Evolutionary conservation across 2,329 filamentous ascomycete species (phyloP).

Genomic region (Arthrobotrys pseudoclavata): DNA sequence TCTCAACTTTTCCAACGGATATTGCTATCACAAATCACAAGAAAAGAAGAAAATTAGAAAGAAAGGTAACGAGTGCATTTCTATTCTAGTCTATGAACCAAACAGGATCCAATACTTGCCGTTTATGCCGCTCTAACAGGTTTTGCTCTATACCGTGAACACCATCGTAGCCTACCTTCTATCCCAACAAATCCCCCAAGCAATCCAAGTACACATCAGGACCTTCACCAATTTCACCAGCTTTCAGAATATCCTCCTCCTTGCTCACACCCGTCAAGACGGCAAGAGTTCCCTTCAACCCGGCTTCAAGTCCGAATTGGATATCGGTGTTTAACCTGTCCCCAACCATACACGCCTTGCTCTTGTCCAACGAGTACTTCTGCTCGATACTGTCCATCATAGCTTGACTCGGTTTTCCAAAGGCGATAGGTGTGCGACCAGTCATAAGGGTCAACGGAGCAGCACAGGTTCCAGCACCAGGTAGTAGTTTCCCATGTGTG

Average conservation of each 20-base stretch:
- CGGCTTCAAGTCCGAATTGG: constrained; percentile 90
- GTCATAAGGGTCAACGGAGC: constrained; percentile 82
- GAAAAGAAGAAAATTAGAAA: neutral
- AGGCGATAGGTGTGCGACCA: constrained; percentile 77
- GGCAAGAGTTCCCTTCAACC: constrained; percentile 88
- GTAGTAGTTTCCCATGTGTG: constrained; percentile 84
- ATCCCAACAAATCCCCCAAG: constrained; percentile 75
- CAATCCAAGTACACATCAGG: constrained; percentile 88
- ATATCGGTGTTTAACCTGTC: constrained; percentile 96
- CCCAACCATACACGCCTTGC: constrained; percentile 92
- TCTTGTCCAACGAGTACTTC: constrained; percentile 89
- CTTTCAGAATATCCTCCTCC: constrained; percentile 79
- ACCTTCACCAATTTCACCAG: constrained; percentile 74
- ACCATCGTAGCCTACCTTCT: neutral
- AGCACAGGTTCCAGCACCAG: constrained; percentile 83
- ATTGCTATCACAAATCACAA: neutral
- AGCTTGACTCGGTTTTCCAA: constrained; percentile 96
- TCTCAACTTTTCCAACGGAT: no score
- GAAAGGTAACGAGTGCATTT: constrained; percentile 2
- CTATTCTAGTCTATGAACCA: constrained; percentile 15
- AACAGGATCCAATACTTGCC: constrained; percentile 1
- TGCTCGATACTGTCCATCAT: constrained; percentile 99
- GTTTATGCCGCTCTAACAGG: neutral
- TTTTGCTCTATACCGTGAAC: neutral
- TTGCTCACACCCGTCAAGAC: constrained; percentile 91